Evolutionary conservation across 108 stramenopile species (phyloP).

Genomic region (Nannochloropsis salina): DNA sequence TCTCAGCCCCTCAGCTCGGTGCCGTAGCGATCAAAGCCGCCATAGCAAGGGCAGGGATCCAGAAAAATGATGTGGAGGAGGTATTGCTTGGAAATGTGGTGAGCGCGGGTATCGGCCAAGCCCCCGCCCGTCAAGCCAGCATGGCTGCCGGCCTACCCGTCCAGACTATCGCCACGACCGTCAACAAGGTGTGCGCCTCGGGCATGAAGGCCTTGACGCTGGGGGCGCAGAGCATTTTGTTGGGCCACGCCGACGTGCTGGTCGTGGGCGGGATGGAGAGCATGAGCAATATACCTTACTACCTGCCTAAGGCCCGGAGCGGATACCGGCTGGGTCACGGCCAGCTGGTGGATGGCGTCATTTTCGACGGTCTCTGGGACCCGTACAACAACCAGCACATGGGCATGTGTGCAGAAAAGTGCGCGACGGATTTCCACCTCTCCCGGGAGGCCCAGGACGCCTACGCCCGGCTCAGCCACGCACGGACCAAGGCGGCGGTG

Average conservation of each 20-base stretch:
- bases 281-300: conserved; percentile 93
- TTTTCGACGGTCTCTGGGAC: conserved; percentile 93
- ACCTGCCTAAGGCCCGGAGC: conserved; percentile 60
- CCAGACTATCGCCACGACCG: conserved; percentile 53
- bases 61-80: conserved; percentile 60
- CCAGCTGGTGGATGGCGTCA: conserved; percentile 65
- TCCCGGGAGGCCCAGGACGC: conserved; percentile 88
- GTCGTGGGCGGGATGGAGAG: conserved; percentile 92
- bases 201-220: conserved; percentile 80
- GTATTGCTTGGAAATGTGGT: conserved; percentile 91
- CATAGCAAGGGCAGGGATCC: conserved; percentile 39
- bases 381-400: conserved; percentile 91
- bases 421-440: conserved; percentile 64
- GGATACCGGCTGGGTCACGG: conserved; percentile 60
- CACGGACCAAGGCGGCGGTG: conserved; percentile 55
- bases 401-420: conserved; percentile 90
- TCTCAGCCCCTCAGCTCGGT: conserved; percentile 79
- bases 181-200: conserved; percentile 94
- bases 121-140: conserved; percentile 68
- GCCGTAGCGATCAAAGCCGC: conserved; percentile 65
- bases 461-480: conserved; percentile 76
- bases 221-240: conserved; percentile 45
- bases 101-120: conserved; percentile 87
- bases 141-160: conserved; percentile 55
- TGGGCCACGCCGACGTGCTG: conserved; percentile 56